Evolutionary conservation across 2,329 filamentous ascomycete genomes (phyloP).

Genomic region (Myriangium duriaei): DNA sequence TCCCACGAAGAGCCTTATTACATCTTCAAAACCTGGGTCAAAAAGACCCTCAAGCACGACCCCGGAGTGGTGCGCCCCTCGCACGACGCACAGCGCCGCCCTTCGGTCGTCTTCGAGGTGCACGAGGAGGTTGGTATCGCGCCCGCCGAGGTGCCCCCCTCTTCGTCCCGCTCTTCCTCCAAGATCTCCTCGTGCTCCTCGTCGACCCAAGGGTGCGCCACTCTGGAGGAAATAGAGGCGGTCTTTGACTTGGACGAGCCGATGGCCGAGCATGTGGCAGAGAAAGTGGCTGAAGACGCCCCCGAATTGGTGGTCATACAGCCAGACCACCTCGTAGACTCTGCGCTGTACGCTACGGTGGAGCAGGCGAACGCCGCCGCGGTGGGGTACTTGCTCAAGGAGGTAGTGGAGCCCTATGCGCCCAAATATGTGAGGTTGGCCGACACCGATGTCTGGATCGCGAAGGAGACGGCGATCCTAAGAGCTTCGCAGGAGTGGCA

Average conservation of each 20-base stretch:
- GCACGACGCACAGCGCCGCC: not conserved
- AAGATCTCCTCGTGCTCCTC: not conserved
- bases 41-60: not conserved
- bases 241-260: too few species aligned
- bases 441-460: not conserved
- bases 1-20: not conserved
- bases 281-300: too few species aligned
- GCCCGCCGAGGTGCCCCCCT: not conserved
- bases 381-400: not conserved
- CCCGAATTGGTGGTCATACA: too few species aligned
- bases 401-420: not conserved
- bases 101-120: not conserved
- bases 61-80: not conserved
- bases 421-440: not conserved
- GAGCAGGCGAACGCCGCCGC: conserved; percentile 5
- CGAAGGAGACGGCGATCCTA: not conserved
- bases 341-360: not conserved
- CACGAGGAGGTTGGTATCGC: not conserved
- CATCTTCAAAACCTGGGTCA: not conserved
- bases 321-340: too few species aligned
- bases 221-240: too few species aligned
- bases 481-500: not conserved
- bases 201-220: too few species aligned
- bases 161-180: not conserved
- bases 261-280: too few species aligned